Conservation (phyloP, 768 basidiomycete genomes). For the Naganishia vishniacii region DNA sequence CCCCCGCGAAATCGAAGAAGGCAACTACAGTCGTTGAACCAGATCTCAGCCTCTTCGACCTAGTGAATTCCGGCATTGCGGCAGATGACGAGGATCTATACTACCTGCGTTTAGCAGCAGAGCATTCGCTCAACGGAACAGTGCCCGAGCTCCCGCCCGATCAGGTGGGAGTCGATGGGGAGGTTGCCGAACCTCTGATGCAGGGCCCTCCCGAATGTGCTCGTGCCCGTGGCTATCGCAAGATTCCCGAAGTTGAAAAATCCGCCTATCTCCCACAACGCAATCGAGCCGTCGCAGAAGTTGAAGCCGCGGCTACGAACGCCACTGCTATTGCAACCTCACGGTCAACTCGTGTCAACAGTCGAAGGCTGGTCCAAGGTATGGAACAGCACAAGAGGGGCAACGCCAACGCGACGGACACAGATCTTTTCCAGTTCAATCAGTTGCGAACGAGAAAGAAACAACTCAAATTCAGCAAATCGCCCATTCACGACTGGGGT, state of each 20-base stretch:
- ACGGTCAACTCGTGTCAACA: conserved; percentile 78
- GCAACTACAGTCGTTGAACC: neutral
- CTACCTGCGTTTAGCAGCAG: conserved; percentile 52
- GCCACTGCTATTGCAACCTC: conserved; percentile 56
- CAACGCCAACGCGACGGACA: conserved; percentile 58
- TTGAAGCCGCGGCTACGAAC: conserved; percentile 51
- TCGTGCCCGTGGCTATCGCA: conserved; percentile 90
- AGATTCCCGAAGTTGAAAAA: conserved; percentile 86
- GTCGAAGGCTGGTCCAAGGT: conserved; percentile 81
- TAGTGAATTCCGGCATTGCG: conserved; percentile 58
- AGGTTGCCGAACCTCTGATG: conserved; percentile 4
- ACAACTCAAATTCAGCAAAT: conserved; percentile 86
- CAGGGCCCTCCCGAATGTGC: conserved; percentile 76
- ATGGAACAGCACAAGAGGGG: conserved; percentile 80
- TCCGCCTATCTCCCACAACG: conserved; percentile 81
- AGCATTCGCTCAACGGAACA: conserved; percentile 34
- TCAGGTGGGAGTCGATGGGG: neutral
- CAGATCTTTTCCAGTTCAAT: conserved; percentile 84
- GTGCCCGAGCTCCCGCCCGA: conserved; percentile 27
- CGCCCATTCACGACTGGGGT: conserved; percentile 97
- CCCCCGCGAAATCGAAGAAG: conserved; percentile 9
- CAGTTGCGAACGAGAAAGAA: conserved; percentile 97
- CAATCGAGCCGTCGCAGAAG: conserved; percentile 49
- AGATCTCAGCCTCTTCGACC: conserved; percentile 37
- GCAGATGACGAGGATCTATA: conserved; percentile 87